Evolutionary conservation across 2,329 filamentous ascomycete genomes (phyloP), one percentile per base, ranked within the genome.

Genomic region (Alternaria sp.): DNA sequence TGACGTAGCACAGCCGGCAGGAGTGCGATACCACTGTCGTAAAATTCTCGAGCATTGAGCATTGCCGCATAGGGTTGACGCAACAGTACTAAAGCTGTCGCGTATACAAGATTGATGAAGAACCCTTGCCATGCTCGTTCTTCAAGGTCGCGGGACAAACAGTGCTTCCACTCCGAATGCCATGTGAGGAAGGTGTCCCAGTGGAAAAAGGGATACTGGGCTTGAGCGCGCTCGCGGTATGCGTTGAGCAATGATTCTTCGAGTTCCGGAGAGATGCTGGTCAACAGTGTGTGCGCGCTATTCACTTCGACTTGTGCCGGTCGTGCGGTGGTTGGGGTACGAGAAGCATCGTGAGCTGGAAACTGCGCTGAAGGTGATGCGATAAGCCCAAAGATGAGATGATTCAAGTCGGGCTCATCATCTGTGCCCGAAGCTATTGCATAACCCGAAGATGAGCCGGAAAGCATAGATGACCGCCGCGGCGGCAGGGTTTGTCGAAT

Each of bases 181-280:
- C 68, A 70, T 21, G 33, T 43, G 5, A 68, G 46, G 37, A 70
- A 69, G 5, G 63, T 53, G 18, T 69, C 64, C 68, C 68, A 70
- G 47, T 68, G 57, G 21, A 70, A 67, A 46, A 70, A 70, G 5
- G 68, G 68, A 45, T 68, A 70, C 37, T 70, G 68, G 4, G 66
- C 57, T 53, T 70, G 68, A 25, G 68, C 68, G n/a, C 68, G 68
- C 18, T 70, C 68, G n/a, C 66, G 66, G 37, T 70, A 70, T 12
- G 66, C 61, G 18, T 68, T 60, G 15, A 70, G 46, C 9, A 70
- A 47, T 12, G 57, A 25, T 2, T 55, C 46, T 46, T 64, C 66
- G 15, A 67, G 12, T 3, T 69, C 66, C 5, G 10, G 18, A 21
- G 68, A 60, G 18, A 70, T n/a, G n/a, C n/a, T 55, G 20, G 15